Evolutionary conservation across 148 eudicot genomes (phyloP).

Genomic region (Fagopyrum esculentum): DNA sequence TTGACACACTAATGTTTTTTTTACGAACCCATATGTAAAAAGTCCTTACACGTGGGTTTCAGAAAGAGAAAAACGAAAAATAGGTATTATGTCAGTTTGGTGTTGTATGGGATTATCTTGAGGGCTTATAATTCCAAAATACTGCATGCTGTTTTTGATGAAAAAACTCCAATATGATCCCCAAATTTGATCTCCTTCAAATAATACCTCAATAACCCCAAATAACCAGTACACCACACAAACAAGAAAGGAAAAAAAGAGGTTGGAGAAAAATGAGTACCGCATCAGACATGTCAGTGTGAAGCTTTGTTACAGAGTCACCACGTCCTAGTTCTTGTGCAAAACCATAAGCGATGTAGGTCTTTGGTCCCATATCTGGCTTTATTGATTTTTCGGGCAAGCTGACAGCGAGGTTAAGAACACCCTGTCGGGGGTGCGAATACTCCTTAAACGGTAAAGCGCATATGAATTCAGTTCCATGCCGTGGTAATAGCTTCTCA

Average conservation of each 20-base stretch:
- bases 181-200: too few relatives aligned
- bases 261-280: constrained; percentile 26
- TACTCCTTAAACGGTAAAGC: constrained; percentile 82
- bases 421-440: constrained; percentile 68
- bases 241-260: not conserved
- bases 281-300: constrained; percentile 93
- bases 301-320: constrained; percentile 84
- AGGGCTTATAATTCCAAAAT: too few relatives aligned
- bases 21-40: too few relatives aligned
- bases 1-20: too few relatives aligned
- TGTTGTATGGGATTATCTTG: too few relatives aligned
- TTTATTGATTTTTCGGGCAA: constrained; percentile 63
- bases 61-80: too few relatives aligned
- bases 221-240: too few relatives aligned
- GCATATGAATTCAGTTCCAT: constrained; percentile 65
- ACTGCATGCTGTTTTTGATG: too few relatives aligned
- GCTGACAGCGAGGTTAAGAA: constrained; percentile 69
- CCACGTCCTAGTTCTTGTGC: constrained; percentile 77
- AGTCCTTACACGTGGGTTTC: too few relatives aligned
- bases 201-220: too few relatives aligned
- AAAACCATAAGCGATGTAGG: constrained; percentile 81
- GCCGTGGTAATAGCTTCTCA: constrained; percentile 85
- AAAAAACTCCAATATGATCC: too few relatives aligned
- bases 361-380: constrained; percentile 94
- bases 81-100: too few relatives aligned